Evolutionary conservation across 2,329 filamentous ascomycete genomes (phyloP), one percentile per base, ranked within the genome.

Genomic region (Clarireedia hainanense): DNA sequence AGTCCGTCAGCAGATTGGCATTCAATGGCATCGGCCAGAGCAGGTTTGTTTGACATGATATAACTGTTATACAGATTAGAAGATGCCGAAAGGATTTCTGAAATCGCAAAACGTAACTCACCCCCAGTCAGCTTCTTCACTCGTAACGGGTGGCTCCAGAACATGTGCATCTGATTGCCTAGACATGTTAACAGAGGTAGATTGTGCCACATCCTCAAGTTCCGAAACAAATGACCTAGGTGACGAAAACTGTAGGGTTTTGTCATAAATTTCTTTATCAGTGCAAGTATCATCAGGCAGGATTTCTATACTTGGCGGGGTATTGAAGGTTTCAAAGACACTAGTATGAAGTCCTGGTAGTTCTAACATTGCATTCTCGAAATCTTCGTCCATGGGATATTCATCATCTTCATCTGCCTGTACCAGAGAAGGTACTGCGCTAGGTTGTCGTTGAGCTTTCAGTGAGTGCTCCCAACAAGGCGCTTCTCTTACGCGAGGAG

Each of bases 241-340:
- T 51, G 64, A 60, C 10, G 66, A 65, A 46, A 62, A 64, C 51
- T 67, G 63, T 51, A 67, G 63, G 60, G 55, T 58, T 27, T 57
- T 60, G 46, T 65, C 64, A 50, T 65, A 67, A 60, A 65, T 54
- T 58, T 65, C 62, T 40, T 50, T 55, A 43, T 57, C 56, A 6
- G 55, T 52, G 27, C 45, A 47, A 30, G 56, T 50, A 48, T 58
- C 54, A 17, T 50, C 52, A 27, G 53, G 57, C n/a, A 51, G 30
- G 40, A 57, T 50, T 12, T 59, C 49, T 50, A 63, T 7, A 51
- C 60, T 67, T 57, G 52, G 45, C 37, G 63, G 56, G 6, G 60
- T 50, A 40, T 60, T 48, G n/a, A 59, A 61, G 2, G 36, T 62
- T 48, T 67, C 63, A 10, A 60, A 30, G 39, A 61, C 53, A 20